phyloP scores from a whole-genome alignment of 2,329 filamentous ascomycete genomes.

The Xylariales sp. region DNA sequence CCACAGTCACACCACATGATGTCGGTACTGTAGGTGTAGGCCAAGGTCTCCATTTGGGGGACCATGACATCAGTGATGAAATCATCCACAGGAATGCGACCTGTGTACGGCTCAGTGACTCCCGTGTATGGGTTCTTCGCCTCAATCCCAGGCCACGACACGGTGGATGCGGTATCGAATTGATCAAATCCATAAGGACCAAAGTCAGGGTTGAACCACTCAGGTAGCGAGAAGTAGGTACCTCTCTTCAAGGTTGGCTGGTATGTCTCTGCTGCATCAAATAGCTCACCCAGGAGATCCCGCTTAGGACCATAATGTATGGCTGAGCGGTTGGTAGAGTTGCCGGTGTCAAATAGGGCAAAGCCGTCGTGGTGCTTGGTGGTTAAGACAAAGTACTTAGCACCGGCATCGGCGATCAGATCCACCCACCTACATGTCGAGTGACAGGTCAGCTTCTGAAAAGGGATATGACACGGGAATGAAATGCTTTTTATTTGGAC shows the following conservation, averaged over 20 bases:
- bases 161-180: conserved; percentile 16
- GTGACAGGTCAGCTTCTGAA: conserved; percentile 9
- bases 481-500: too few species aligned
- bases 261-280: conserved; percentile 29
- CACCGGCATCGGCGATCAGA: conserved; percentile 22
- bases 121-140: conserved; percentile 36
- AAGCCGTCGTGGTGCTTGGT: conserved; percentile 40
- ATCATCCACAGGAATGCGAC: conserved; percentile 28
- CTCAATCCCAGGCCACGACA: conserved; percentile 28
- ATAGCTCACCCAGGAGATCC: conserved; percentile 32
- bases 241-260: conserved; percentile 32
- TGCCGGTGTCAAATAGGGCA: conserved; percentile 30
- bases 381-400: conserved; percentile 35
- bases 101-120: conserved; percentile 31
- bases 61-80: conserved; percentile 34
- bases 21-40: conserved; percentile 35
- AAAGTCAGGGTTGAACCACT: conserved; percentile 40
- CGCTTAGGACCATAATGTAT: conserved; percentile 31
- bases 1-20: conserved; percentile 42
- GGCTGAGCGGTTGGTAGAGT: conserved; percentile 29
- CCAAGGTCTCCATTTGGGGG: conserved; percentile 37
- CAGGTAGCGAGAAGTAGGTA: conserved; percentile 39
- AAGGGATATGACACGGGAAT: conserved; percentile 31
- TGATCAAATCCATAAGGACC: conserved; percentile 32
- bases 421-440: conserved; percentile 20